Conservation (phyloP, 2,329 filamentous ascomycete genomes). For the Fusarium anthophilum region DNA sequence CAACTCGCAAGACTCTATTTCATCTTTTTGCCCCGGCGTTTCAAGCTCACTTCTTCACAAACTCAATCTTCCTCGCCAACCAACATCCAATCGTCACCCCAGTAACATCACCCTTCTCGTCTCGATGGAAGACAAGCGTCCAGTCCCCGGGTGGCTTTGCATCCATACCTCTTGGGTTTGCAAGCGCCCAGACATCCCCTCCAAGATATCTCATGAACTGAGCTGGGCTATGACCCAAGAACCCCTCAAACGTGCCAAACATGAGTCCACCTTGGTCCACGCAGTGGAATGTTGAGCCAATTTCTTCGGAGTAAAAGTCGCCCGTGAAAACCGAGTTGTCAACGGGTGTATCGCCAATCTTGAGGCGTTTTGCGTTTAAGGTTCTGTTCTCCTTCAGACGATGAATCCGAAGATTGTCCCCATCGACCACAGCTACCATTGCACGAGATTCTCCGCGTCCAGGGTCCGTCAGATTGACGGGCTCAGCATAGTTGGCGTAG, state of each 20-base stretch:
- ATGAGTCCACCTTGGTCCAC: constrained; percentile 18
- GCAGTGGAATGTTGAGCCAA: constrained; percentile 21
- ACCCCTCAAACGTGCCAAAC: constrained; percentile 28
- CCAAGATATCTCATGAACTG: constrained; percentile 26
- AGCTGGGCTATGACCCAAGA: constrained; percentile 19
- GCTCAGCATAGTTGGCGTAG: constrained; percentile 27
- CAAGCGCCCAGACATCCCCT: constrained; percentile 16
- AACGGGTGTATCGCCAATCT: not conserved
- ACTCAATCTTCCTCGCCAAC: constrained; percentile 22
- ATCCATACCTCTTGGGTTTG: constrained; percentile 28
- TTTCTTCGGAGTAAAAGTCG: constrained; percentile 27
- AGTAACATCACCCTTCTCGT: not conserved
- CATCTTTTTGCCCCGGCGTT: not conserved
- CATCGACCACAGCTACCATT: constrained; percentile 9
- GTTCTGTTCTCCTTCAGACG: constrained; percentile 24
- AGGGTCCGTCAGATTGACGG: constrained; percentile 19
- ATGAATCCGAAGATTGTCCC: constrained; percentile 12
- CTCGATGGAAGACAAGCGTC: constrained; percentile 18
- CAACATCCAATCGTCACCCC: constrained; percentile 21
- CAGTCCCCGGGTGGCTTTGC: constrained; percentile 30
- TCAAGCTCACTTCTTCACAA: constrained; percentile 1
- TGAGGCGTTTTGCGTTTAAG: constrained; percentile 10
- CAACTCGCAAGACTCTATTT: not conserved
- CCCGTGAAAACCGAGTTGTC: constrained; percentile 2
- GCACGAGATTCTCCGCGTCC: constrained; percentile 7